These are phyloP conservation scores for Hansenula anomala DNA, from an alignment of 1,139 yeast genomes.

Conservation along the genomic window DNA sequence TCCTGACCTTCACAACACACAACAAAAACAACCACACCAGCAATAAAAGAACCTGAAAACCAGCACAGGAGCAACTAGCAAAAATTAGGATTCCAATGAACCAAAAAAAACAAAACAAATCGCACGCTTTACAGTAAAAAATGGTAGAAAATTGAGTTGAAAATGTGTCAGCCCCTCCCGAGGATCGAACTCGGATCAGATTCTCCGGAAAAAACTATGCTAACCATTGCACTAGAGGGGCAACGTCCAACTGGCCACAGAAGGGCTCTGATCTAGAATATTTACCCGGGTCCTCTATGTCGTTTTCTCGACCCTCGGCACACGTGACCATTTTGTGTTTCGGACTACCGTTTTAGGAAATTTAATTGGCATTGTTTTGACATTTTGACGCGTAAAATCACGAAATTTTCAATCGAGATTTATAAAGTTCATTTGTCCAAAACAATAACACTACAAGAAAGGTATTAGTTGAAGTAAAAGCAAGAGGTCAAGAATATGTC, in stretches of 20 bases:
- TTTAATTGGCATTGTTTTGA: constrained; percentile 3
- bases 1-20: no score
- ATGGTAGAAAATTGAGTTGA: background rate
- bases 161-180: constrained; percentile 42
- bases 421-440: no score
- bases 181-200: constrained; percentile 46
- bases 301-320: background rate
- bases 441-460: no score
- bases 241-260: constrained; percentile 15
- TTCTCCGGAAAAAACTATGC: constrained; percentile 44
- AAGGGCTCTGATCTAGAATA: constrained; percentile 1
- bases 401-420: constrained; percentile 1
- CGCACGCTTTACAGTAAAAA: no score
- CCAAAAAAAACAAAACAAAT: no score
- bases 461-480: no score
- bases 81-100: no score
- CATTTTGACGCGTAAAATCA: background rate
- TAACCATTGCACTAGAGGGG: constrained; percentile 37
- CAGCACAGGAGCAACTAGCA: no score
- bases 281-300: background rate
- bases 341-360: constrained; percentile 8
- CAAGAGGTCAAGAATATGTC: no score
- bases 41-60: no score
- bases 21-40: no score
- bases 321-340: background rate